Percentiles rank a stretch among this genome's conserved stretches.
phyloP scores from a whole-genome alignment of 805 yeast species.

The Suhomyces kilbournensis region DNA sequence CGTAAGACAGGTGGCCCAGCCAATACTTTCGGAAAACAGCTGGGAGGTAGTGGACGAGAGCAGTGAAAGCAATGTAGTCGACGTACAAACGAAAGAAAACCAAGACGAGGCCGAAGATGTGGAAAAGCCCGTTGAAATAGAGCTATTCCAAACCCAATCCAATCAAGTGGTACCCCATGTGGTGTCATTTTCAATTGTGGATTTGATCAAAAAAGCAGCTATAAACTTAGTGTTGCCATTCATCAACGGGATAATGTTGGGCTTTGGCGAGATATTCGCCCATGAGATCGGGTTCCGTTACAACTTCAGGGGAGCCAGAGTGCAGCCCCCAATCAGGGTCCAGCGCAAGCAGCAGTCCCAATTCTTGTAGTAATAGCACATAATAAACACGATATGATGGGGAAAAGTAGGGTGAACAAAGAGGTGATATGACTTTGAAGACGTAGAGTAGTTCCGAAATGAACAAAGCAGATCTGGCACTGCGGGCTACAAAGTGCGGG shows the following conservation, averaged over 20 bases:
- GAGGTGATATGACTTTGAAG: not conserved
- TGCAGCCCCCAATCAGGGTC: constrained; percentile 38
- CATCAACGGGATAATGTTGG: constrained; percentile 90
- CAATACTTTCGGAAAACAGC: not conserved
- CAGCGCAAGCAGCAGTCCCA: constrained; percentile 16
- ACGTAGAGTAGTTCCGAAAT: not conserved
- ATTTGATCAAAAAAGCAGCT: constrained; percentile 48
- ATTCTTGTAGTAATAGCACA: constrained; percentile 1
- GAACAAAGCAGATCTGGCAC: not conserved
- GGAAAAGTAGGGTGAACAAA: not conserved
- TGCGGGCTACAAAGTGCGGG: not conserved
- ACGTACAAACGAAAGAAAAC: not conserved
- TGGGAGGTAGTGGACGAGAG: not conserved
- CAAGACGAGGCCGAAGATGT: not conserved
- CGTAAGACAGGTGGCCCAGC: not conserved
- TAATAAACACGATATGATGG: not conserved
- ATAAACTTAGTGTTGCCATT: constrained; percentile 83
- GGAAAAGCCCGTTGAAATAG: not conserved
- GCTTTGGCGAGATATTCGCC: constrained; percentile 92
- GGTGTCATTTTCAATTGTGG: constrained; percentile 29
- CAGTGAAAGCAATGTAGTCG: not conserved
- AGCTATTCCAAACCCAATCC: not conserved
- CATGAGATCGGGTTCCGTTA: constrained; percentile 84
- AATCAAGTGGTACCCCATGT: not conserved
- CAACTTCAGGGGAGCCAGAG: constrained; percentile 74